These are phyloP conservation scores for Camellia sinensis DNA, from an alignment of 148 eudicot species.

Conservation along the genomic window DNA sequence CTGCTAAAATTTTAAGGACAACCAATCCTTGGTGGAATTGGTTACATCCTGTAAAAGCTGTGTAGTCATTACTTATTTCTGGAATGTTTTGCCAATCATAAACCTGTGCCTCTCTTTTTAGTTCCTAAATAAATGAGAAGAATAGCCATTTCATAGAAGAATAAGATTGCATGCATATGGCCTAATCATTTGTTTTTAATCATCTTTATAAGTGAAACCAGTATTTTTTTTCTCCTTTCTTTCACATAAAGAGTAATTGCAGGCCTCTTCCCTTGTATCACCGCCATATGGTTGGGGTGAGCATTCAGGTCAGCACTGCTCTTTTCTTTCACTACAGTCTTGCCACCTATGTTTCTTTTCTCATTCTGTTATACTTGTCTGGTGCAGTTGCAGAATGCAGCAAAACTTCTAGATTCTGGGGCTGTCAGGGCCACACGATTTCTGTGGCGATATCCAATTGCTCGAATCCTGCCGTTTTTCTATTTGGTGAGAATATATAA, in stretches of 20 bases:
- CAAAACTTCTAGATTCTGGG: slow-evolving; percentile 85
- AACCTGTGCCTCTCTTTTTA: background rate
- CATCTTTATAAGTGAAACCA: background rate
- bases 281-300: slow-evolving; percentile 88
- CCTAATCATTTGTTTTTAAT: background rate
- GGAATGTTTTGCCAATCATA: background rate
- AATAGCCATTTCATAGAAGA: no score
- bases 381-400: slow-evolving; percentile 88
- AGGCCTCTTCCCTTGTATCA: slow-evolving; percentile 97
- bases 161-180: background rate
- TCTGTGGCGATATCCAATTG: slow-evolving; percentile 96
- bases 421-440: slow-evolving; percentile 95
- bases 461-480: slow-evolving; percentile 75
- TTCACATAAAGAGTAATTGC: slow-evolving; percentile 26
- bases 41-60: background rate
- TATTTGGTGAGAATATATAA: slow-evolving; percentile 55
- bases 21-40: background rate
- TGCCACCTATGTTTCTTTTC: background rate
- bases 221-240: background rate
- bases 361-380: slow-evolving; percentile 7
- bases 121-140: no score
- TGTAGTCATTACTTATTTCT: background rate
- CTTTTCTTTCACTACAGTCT: slow-evolving; percentile 2
- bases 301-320: slow-evolving; percentile 63
- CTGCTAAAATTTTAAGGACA: background rate